A percentile compares a stretch with the other conserved stretches of the same genome.
Evolutionary conservation across 2,329 filamentous ascomycete species (phyloP).

Genomic region (Tolypocladium nubicola): DNA sequence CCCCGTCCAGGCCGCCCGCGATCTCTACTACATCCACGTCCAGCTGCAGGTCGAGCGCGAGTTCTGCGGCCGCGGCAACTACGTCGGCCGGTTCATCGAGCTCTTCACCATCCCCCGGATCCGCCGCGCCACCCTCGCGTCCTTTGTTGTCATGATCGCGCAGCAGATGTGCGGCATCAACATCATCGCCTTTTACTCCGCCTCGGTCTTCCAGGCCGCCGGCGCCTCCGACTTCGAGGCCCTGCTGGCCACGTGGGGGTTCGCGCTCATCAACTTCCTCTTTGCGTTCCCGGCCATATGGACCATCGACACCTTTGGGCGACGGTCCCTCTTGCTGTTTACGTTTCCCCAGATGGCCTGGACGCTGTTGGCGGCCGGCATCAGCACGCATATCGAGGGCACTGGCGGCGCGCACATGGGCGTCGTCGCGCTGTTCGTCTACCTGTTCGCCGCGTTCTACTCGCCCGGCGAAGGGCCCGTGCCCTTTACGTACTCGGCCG

Average conservation of each 20-base stretch:
- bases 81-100: conserved; percentile 51
- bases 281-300: conserved; percentile 49
- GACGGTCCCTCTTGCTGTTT: conserved; percentile 36
- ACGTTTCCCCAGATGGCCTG: conserved; percentile 32
- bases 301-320: conserved; percentile 48
- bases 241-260: conserved; percentile 47
- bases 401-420: conserved; percentile 19
- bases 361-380: conserved; percentile 27
- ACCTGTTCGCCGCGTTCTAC: conserved; percentile 42
- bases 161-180: conserved; percentile 64
- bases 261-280: conserved; percentile 47
- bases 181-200: conserved; percentile 68
- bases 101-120: conserved; percentile 60
- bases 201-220: conserved; percentile 48
- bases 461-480: conserved; percentile 52
- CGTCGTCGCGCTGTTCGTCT: conserved; percentile 47
- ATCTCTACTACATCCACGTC: conserved; percentile 54
- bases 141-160: conserved; percentile 70
- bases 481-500: conserved; percentile 57
- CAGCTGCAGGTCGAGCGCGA: conserved; percentile 51
- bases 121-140: conserved; percentile 63
- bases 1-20: conserved; percentile 46
- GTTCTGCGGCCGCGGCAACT: conserved; percentile 40
- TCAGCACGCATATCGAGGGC: conserved; percentile 41
- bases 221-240: conserved; percentile 45